Percentiles rank a stretch among this genome's conserved stretches.
These are phyloP conservation scores for Lachancea quebecensis DNA, from an alignment of 805 yeast species.

Conservation along the genomic window DNA sequence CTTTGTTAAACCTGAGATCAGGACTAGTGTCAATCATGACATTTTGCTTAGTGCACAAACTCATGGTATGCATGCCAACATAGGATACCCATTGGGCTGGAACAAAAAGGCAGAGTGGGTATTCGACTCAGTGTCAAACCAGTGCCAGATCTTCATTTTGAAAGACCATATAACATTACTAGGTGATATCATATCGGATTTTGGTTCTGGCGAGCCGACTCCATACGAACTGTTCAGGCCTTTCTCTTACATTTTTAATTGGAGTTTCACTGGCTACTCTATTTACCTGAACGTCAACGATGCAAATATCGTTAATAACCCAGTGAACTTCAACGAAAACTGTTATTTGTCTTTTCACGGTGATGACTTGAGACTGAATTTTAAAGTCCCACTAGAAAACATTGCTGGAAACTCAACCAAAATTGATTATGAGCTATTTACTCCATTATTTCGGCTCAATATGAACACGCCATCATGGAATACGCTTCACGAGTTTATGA, in stretches of 20 bases:
- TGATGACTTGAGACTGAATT: slow-evolving; percentile 39
- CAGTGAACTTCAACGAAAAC: slow-evolving; percentile 77
- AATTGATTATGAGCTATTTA: slow-evolving; percentile 42
- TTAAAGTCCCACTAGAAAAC: slow-evolving; percentile 53
- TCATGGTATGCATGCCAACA: slow-evolving; percentile 47
- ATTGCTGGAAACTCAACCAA: slow-evolving; percentile 46
- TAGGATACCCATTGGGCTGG: slow-evolving; percentile 76
- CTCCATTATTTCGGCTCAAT: slow-evolving; percentile 55
- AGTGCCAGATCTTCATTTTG: slow-evolving; percentile 55
- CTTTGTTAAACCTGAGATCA: slow-evolving; percentile 51
- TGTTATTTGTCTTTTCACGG: slow-evolving; percentile 71
- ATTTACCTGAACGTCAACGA: slow-evolving; percentile 78
- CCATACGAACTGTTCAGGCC: slow-evolving; percentile 78
- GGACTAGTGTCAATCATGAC: slow-evolving; percentile 87
- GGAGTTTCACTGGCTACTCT: slow-evolving; percentile 53
- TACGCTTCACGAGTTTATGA: slow-evolving; percentile 66
- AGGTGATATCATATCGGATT: slow-evolving; percentile 69
- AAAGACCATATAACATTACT: slow-evolving; percentile 76
- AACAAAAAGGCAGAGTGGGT: slow-evolving; percentile 70
- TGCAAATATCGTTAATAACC: slow-evolving; percentile 80
- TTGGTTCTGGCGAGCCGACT: slow-evolving; percentile 61
- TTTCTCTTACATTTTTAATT: slow-evolving; percentile 49
- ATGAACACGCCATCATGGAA: slow-evolving; percentile 90
- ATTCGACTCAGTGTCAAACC: slow-evolving; percentile 45
- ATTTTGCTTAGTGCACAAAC: slow-evolving; percentile 55